These are phyloP conservation scores for Stephania yunnanensis DNA, from an alignment of 164 flowering plant genomes.

Conservation along the genomic window DNA sequence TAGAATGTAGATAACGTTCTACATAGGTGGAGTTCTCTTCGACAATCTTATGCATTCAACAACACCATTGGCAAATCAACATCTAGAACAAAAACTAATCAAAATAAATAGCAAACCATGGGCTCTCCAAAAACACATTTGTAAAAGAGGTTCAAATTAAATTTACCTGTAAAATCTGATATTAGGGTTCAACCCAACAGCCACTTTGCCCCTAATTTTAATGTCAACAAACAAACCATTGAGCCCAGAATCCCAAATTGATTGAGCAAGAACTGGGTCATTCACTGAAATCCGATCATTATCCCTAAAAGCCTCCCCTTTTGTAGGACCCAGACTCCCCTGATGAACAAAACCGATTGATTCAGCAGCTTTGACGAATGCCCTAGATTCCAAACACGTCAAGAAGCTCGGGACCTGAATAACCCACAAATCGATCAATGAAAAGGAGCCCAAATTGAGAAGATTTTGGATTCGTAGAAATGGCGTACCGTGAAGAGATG, in stretches of 20 bases:
- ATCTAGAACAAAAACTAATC: no score
- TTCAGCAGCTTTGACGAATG: constrained; percentile 66
- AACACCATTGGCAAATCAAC: no score
- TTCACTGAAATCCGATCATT: constrained; percentile 73
- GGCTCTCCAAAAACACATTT: not conserved
- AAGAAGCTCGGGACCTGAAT: constrained; percentile 70
- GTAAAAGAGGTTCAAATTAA: not conserved
- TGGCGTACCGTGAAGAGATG: constrained; percentile 70
- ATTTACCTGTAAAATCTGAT: constrained; percentile 87
- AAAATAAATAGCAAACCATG: not conserved
- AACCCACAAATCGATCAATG: constrained; percentile 12
- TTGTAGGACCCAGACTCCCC: constrained; percentile 88
- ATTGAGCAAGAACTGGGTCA: constrained; percentile 73
- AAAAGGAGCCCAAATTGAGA: not conserved
- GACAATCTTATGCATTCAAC: no score
- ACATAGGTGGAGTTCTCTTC: no score
- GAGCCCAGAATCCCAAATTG: constrained; percentile 80
- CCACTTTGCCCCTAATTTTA: constrained; percentile 70
- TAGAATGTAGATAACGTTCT: no score
- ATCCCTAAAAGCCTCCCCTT: constrained; percentile 93
- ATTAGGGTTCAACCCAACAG: constrained; percentile 91
- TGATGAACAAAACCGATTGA: constrained; percentile 75
- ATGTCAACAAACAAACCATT: constrained; percentile 51
- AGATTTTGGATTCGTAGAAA: not conserved
- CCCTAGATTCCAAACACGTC: constrained; percentile 65